Evolutionary conservation across 2,329 filamentous ascomycete genomes (phyloP), one percentile per base, ranked within the genome.

Genomic region (Diaporthe humulicola): DNA sequence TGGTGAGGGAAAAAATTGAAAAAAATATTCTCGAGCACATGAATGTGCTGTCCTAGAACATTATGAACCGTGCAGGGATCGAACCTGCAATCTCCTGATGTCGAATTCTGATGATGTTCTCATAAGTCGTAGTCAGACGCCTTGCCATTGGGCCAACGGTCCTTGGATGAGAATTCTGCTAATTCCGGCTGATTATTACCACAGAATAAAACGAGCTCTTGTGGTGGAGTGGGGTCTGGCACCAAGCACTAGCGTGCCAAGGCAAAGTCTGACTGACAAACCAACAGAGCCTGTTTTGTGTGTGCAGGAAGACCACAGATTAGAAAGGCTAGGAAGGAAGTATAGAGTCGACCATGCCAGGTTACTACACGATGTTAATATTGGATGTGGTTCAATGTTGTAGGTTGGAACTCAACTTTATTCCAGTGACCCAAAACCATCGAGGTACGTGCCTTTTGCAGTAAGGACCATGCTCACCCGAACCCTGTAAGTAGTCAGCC

Each of bases 101-200:
- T 3, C 57, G 10, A 38, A 25, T 58, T 7, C 30, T 38, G 19
- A 15, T 42, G 22, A 38, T 9, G 17, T 8, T 14, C 7, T 40
- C 30, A 50, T 8, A n/a, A 58, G 50, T 85, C 82, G 83, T 84
- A 84, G 83, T 85, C 83, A 85, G 82, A 85, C 83, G 83, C 83
- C 83, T 84, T 85, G 83, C 80, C 83, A 85, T 83, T 83, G 81
- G 81, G 81, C 82, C 81, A 84, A 73, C 52, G 58, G 70, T 72
- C 60, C 70, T 64, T 72, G 45, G 22, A 28, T 66, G 50, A 30
- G 5, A 64, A 19, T 5, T 38, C 17, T 30, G 22, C 22, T 2
- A 17, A 17, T 36, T 3, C 3, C 2, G 50, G 5, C 0, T 17
- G 5, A 5, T 42, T 15, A 72, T 1, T n/a, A 30, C 61, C 48